Percentiles rank a stretch among this genome's conserved stretches.
Evolutionary conservation across 164 flowering plant species (phyloP).

Genomic region (Sedum album): DNA sequence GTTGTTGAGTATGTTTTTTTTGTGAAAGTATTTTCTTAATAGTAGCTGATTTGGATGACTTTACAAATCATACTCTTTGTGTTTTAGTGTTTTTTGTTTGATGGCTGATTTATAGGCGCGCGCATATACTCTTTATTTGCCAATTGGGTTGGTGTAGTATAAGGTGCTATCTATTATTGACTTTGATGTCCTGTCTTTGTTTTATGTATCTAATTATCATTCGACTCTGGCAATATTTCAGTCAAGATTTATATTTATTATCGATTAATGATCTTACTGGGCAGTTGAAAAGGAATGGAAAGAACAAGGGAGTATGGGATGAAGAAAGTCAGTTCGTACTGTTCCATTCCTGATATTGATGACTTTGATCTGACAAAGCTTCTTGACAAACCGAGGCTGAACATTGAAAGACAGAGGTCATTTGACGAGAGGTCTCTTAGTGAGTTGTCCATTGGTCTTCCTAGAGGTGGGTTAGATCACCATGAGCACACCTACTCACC

Average conservation of each 20-base stretch:
- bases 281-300: not conserved
- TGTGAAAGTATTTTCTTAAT: not conserved
- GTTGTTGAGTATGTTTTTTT: not conserved
- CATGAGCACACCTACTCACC: slow-evolving; percentile 32
- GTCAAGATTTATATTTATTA: not conserved
- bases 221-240: not conserved
- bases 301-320: slow-evolving; percentile 8
- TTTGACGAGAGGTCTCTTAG: slow-evolving; percentile 56
- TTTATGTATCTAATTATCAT: not conserved
- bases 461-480: slow-evolving; percentile 27
- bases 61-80: not conserved
- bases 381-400: slow-evolving; percentile 38
- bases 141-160: not conserved
- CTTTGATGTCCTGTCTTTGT: not conserved
- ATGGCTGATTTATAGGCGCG: not conserved
- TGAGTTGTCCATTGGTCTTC: slow-evolving; percentile 33
- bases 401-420: slow-evolving; percentile 44
- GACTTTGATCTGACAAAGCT: slow-evolving; percentile 46
- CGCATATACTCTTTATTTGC: not conserved
- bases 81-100: not conserved
- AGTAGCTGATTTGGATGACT: not conserved
- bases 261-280: not conserved
- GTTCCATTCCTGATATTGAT: slow-evolving; percentile 43
- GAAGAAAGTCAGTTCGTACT: slow-evolving; percentile 23
- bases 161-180: not conserved